Evolutionary conservation across 2,329 filamentous ascomycete genomes (phyloP).

Genomic region (Penicillium freii): DNA sequence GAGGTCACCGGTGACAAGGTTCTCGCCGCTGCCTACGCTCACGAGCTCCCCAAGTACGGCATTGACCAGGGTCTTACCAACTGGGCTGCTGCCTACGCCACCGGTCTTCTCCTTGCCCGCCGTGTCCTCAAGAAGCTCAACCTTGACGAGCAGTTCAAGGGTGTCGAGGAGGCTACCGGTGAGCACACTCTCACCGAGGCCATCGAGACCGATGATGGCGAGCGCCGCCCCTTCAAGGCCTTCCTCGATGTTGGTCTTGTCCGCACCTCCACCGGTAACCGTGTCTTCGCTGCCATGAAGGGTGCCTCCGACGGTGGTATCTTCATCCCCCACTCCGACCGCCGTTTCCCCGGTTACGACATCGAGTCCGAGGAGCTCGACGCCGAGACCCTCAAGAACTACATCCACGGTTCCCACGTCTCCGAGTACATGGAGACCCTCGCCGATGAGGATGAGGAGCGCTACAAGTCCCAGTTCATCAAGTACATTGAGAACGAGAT

Average conservation of each 20-base stretch:
- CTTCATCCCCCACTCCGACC: constrained; percentile 96
- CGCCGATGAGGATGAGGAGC: constrained; percentile 99
- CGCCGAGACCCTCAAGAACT: constrained; percentile 93
- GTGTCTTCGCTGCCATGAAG: constrained; percentile 99
- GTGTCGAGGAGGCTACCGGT: constrained; percentile 95
- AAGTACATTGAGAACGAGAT: constrained; percentile 97
- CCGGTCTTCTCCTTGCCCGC: constrained; percentile 93
- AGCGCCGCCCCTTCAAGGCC: constrained; percentile 97
- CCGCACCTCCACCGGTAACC: constrained; percentile 96
- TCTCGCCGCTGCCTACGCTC: constrained; percentile 85
- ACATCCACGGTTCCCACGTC: constrained; percentile 98
- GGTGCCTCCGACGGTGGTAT: constrained; percentile 98
- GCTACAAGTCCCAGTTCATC: constrained; percentile 97
- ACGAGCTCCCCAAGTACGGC: constrained; percentile 97
- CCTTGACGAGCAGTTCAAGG: constrained; percentile 85
- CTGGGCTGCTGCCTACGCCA: constrained; percentile 97
- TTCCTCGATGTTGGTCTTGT: constrained; percentile 96
- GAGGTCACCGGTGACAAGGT: constrained; percentile 99
- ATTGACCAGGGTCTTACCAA: constrained; percentile 99
- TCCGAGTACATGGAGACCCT: constrained; percentile 99
- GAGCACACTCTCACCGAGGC: constrained; percentile 97
- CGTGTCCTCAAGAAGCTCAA: constrained; percentile 96
- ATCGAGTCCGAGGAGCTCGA: constrained; percentile 98
- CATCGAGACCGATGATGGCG: constrained; percentile 79
- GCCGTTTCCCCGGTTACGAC: constrained; percentile 98